These are phyloP conservation scores for Penicillium sp. DNA, from an alignment of 2,329 filamentous ascomycete species.

Conservation along the genomic window DNA sequence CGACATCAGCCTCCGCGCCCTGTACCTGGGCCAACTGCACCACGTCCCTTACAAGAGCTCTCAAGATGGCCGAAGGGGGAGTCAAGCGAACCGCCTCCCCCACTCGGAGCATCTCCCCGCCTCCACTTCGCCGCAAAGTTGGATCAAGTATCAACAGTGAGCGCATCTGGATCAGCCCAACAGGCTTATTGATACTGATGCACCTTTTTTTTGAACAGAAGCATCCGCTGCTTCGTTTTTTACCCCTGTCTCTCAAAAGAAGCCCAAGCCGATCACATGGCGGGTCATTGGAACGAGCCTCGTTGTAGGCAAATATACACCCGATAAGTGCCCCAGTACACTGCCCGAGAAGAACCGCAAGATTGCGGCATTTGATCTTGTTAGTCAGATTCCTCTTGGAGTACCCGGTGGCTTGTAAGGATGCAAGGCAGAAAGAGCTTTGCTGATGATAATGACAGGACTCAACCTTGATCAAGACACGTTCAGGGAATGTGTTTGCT, in stretches of 20 bases:
- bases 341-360: slow-evolving; percentile 24
- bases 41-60: slow-evolving; percentile 11
- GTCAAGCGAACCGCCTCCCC: slow-evolving; percentile 39
- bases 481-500: slow-evolving; percentile 77
- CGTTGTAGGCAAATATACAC: slow-evolving; percentile 71
- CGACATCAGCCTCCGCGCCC: slow-evolving; percentile 3
- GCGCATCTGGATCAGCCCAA: slow-evolving; percentile 5
- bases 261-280: slow-evolving; percentile 74
- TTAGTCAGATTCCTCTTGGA: slow-evolving; percentile 20
- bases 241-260: slow-evolving; percentile 80
- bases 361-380: slow-evolving; percentile 50
- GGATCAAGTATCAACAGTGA: slow-evolving; percentile 56
- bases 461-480: slow-evolving; percentile 78
- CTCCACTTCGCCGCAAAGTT: slow-evolving; percentile 56
- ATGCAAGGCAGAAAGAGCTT: neutral
- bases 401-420: neutral
- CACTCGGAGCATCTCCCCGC: slow-evolving; percentile 54
- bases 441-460: slow-evolving; percentile 55
- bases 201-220: slow-evolving; percentile 19
- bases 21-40: neutral
- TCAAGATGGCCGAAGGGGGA: slow-evolving; percentile 30
- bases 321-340: slow-evolving; percentile 25
- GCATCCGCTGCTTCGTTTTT: slow-evolving; percentile 79
- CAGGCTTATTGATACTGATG: neutral
- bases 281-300: slow-evolving; percentile 65